These are phyloP conservation scores for Cytospora schulzeri DNA, from an alignment of 2,329 filamentous ascomycete species.

Conservation along the genomic window DNA sequence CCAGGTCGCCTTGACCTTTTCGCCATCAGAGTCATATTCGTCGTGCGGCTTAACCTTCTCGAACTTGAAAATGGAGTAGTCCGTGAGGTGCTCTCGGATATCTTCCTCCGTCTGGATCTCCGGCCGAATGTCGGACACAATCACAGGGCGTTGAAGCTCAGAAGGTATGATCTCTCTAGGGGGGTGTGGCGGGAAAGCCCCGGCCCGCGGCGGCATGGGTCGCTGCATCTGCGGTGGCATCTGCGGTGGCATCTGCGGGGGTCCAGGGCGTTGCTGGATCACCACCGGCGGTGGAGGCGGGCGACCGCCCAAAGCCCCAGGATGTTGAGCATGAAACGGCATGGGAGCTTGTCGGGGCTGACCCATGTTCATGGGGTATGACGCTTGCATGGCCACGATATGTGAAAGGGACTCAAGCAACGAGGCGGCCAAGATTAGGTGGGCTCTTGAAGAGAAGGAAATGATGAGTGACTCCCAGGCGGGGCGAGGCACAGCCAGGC, in stretches of 20 bases:
- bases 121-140: constrained; percentile 42
- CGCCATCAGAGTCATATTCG: constrained; percentile 42
- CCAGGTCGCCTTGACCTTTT: constrained; percentile 43
- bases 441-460: neutral
- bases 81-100: constrained; percentile 43
- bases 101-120: constrained; percentile 42
- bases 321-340: constrained; percentile 9
- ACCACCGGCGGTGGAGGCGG: constrained; percentile 9
- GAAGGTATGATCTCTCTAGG: constrained; percentile 19
- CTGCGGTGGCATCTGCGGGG: neutral
- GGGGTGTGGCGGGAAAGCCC: constrained; percentile 5
- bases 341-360: constrained; percentile 1
- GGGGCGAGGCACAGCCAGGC: constrained; percentile 20
- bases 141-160: constrained; percentile 25
- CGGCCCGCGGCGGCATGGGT: constrained; percentile 2
- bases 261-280: constrained; percentile 1
- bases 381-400: constrained; percentile 11
- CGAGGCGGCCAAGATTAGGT: neutral
- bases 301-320: neutral
- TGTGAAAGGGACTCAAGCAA: neutral
- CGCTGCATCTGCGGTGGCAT: constrained; percentile 11
- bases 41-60: constrained; percentile 41
- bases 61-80: constrained; percentile 45
- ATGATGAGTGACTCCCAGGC: neutral
- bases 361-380: constrained; percentile 4